These are phyloP conservation scores for Candida sanyaensis DNA, from an alignment of 1,139 yeast genomes.

Conservation along the genomic window DNA sequence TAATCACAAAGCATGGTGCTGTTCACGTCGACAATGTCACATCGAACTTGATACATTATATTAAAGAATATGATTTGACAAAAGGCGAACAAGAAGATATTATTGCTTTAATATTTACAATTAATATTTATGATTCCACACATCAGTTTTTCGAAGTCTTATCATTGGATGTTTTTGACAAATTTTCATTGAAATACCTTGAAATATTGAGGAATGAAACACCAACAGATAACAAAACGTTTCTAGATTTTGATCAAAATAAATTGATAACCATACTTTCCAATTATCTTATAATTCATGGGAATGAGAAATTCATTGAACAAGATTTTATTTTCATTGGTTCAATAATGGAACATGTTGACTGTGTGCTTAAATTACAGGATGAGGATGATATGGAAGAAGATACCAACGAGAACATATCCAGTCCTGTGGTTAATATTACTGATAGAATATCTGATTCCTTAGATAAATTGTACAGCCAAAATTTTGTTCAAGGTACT, in stretches of 20 bases:
- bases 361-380: slow-evolving; percentile 19
- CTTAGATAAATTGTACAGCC: slow-evolving; percentile 19
- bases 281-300: slow-evolving; percentile 23
- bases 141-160: slow-evolving; percentile 9
- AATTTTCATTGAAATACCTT: slow-evolving; percentile 1
- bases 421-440: background rate
- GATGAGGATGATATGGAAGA: slow-evolving; percentile 10
- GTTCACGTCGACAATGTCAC: background rate
- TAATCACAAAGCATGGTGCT: background rate
- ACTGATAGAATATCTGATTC: background rate
- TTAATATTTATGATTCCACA: slow-evolving; percentile 4
- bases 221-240: background rate
- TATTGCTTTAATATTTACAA: slow-evolving; percentile 6
- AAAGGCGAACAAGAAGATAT: background rate
- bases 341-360: slow-evolving; percentile 23
- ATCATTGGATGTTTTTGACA: slow-evolving; percentile 2
- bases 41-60: background rate
- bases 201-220: slow-evolving; percentile 3
- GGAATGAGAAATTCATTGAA: slow-evolving; percentile 14
- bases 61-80: slow-evolving; percentile 1
- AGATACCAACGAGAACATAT: slow-evolving; percentile 4
- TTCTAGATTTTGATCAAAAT: background rate
- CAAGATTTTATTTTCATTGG: slow-evolving; percentile 25
- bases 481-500: slow-evolving; percentile 25
- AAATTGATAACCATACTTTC: slow-evolving; percentile 19